phyloP scores from a whole-genome alignment of 2,329 filamentous ascomycete species.

The Ilyonectria mors-panacis region DNA sequence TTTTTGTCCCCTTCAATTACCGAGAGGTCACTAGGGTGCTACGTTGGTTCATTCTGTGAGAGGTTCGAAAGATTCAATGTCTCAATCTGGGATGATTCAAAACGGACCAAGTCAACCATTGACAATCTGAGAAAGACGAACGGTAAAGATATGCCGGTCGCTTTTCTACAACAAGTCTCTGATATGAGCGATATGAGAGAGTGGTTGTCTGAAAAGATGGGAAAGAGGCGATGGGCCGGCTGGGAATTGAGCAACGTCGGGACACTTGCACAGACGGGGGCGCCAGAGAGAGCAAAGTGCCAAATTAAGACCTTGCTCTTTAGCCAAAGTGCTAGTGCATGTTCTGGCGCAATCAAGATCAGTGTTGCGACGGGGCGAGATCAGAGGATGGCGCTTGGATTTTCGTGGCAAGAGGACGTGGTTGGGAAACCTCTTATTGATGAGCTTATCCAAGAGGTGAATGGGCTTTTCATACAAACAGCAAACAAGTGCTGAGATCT shows the following conservation, averaged over 20 bases:
- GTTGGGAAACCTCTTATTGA: neutral
- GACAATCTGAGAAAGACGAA: no score
- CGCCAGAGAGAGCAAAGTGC: neutral
- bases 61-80: no score
- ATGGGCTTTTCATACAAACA: neutral
- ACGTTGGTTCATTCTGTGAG: no score
- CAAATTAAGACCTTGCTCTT: conserved; percentile 3
- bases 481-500: neutral
- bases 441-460: neutral
- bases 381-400: conserved; percentile 2
- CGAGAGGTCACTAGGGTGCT: no score
- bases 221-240: neutral
- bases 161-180: no score
- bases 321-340: conserved; percentile 25
- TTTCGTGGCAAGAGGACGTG: conserved; percentile 15
- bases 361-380: conserved; percentile 15
- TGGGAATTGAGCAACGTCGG: conserved; percentile 23
- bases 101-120: no score
- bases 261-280: neutral
- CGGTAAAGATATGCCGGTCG: no score
- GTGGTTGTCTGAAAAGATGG: no score
- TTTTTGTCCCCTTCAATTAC: no score
- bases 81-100: no score
- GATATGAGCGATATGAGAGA: no score
- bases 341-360: conserved; percentile 21